Conservation (phyloP, 2,329 filamentous ascomycete species). For the Penicillium glabrum region DNA sequence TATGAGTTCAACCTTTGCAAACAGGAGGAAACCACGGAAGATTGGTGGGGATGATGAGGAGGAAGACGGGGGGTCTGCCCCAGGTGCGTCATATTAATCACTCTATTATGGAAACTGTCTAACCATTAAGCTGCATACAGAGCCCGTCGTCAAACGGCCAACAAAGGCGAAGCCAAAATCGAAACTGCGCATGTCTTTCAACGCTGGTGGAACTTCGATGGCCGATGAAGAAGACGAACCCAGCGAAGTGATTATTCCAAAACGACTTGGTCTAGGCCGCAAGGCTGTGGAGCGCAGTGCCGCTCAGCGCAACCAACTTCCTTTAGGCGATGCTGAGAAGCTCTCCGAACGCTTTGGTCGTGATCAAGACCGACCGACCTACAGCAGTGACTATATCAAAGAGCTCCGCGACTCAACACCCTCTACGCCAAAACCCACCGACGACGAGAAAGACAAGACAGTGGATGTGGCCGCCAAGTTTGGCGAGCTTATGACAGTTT, state of each 20-base stretch:
- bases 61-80: slow-evolving; percentile 41
- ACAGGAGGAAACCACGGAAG: slow-evolving; percentile 69
- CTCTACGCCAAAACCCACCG: slow-evolving; percentile 64
- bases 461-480: slow-evolving; percentile 53
- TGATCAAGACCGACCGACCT: slow-evolving; percentile 71
- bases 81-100: slow-evolving; percentile 41
- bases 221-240: slow-evolving; percentile 54
- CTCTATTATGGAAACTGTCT: neutral
- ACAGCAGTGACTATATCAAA: slow-evolving; percentile 82
- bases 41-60: slow-evolving; percentile 70
- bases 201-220: slow-evolving; percentile 57
- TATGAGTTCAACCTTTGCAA: slow-evolving; percentile 60
- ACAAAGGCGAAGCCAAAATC: slow-evolving; percentile 67
- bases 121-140: slow-evolving; percentile 11
- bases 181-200: slow-evolving; percentile 75
- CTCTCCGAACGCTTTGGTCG: slow-evolving; percentile 60
- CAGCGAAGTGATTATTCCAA: slow-evolving; percentile 60
- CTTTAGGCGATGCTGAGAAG: slow-evolving; percentile 49
- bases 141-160: slow-evolving; percentile 57
- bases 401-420: slow-evolving; percentile 85
- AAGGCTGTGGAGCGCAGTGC: slow-evolving; percentile 68
- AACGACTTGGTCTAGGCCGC: slow-evolving; percentile 59
- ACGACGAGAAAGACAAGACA: slow-evolving; percentile 52
- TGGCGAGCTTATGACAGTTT: slow-evolving; percentile 39
- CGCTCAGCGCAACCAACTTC: slow-evolving; percentile 54